Conservation (phyloP, 2,329 filamentous ascomycete species). For the Ophiosphaerella korrae region DNA sequence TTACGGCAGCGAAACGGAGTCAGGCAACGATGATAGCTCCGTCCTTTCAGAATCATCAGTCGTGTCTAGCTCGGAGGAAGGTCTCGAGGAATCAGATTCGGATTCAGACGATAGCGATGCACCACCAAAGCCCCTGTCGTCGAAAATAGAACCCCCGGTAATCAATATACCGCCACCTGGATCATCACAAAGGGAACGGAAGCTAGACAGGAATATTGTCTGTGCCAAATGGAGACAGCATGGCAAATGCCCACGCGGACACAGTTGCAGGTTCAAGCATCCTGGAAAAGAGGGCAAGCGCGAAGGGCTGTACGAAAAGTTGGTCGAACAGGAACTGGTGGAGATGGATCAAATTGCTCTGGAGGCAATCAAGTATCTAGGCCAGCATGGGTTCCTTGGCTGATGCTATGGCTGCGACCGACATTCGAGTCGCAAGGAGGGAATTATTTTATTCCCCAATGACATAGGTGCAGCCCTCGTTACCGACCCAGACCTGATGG, state of each 20-base stretch:
- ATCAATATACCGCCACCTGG: conserved; percentile 21
- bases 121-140: conserved; percentile 46
- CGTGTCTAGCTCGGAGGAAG: conserved; percentile 40
- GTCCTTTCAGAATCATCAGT: conserved; percentile 36
- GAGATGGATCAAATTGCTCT: conserved; percentile 50
- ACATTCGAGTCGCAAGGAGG: no score
- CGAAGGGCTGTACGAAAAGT: conserved; percentile 34
- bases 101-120: conserved; percentile 27
- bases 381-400: conserved; percentile 50
- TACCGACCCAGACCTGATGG: conserved; percentile 74
- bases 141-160: conserved; percentile 34
- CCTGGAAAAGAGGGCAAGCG: conserved; percentile 24
- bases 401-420: conserved; percentile 4
- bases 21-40: conserved; percentile 28
- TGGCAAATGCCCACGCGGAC: conserved; percentile 35
- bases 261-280: conserved; percentile 34
- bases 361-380: conserved; percentile 54
- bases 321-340: conserved; percentile 53
- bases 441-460: conserved; percentile 57
- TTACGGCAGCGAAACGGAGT: conserved; percentile 38
- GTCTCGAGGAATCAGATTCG: conserved; percentile 24
- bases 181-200: conserved; percentile 5
- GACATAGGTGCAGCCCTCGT: conserved; percentile 69
- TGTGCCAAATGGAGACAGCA: conserved; percentile 32
- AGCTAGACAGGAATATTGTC: conserved; percentile 11